Percentiles rank a stretch among this genome's conserved stretches.
Conservation (phyloP, 768 basidiomycete species). For the button mushroom (Agaricus bisporus) region DNA sequence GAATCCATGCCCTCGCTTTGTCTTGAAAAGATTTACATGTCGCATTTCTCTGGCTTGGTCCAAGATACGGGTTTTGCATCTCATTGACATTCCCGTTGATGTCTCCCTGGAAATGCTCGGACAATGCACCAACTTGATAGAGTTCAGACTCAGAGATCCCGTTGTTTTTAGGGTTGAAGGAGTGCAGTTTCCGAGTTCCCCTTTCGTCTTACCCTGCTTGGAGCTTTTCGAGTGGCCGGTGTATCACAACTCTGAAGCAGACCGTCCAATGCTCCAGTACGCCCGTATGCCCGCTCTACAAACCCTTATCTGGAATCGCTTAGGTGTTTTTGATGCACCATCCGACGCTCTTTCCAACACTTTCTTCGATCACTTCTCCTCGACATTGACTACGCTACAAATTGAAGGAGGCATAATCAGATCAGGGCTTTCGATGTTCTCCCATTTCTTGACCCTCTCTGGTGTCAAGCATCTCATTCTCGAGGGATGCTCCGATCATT, state of each 20-base stretch:
- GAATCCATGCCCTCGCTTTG: background rate
- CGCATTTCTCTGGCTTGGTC: background rate
- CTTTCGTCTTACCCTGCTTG: background rate
- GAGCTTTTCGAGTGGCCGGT: background rate
- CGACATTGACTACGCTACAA: background rate
- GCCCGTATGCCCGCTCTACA: background rate
- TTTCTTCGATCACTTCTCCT: background rate
- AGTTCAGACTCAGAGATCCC: background rate
- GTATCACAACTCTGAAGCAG: background rate
- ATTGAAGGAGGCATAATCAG: too few species aligned
- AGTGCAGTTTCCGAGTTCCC: background rate
- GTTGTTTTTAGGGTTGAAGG: too few species aligned
- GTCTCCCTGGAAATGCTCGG: background rate
- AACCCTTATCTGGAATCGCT: background rate
- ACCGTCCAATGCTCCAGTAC: background rate
- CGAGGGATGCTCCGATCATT: too few species aligned
- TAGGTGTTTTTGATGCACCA: background rate
- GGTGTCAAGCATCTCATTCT: too few species aligned
- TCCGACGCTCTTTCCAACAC: too few species aligned
- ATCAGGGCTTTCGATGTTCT: too few species aligned
- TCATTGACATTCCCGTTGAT: background rate
- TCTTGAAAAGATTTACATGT: background rate
- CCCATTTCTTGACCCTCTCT: too few species aligned
- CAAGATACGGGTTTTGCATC: background rate
- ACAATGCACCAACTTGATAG: background rate